Evolutionary conservation across 371 early-diverging fungal genomes (phyloP).

Genomic region (Haplosporangium sp.): DNA sequence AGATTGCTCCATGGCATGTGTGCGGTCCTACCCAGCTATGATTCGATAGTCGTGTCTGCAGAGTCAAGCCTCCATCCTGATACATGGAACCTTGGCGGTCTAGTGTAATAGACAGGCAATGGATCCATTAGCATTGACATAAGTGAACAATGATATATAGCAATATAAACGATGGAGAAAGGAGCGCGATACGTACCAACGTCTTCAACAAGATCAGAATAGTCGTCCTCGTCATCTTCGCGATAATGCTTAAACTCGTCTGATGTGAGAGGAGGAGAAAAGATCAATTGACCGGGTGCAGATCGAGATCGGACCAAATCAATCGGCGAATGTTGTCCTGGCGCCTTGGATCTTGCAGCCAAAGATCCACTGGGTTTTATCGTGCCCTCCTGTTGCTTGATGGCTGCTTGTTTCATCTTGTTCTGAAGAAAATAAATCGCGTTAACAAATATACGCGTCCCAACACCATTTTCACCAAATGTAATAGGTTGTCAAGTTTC

Average conservation of each 20-base stretch:
- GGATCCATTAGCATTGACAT: background rate
- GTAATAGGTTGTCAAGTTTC: background rate
- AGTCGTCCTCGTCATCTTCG: conserved; percentile 54
- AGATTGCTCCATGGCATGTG: background rate
- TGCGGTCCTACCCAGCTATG: conserved; percentile 46
- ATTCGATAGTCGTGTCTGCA: conserved; percentile 43
- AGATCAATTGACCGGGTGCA: conserved; percentile 34
- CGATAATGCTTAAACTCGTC: conserved; percentile 53
- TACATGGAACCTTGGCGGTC: conserved; percentile 23
- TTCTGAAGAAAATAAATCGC: background rate
- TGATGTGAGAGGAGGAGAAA: conserved; percentile 10
- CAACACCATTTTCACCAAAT: background rate
- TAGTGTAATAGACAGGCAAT: background rate
- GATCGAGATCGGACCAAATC: conserved; percentile 41
- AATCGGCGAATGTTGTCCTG: conserved; percentile 19
- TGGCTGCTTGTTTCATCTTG: conserved; percentile 5
- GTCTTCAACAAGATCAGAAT: conserved; percentile 46
- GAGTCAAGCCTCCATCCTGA: conserved; percentile 32
- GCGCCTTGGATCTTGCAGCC: conserved; percentile 10
- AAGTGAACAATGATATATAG: too few relatives aligned
- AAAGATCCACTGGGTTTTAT: conserved; percentile 29
- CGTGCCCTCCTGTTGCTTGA: conserved; percentile 6
- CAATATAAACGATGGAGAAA: too few relatives aligned
- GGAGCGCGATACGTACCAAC: conserved; percentile 8
- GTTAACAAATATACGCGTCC: background rate